Base-by-base conservation (phyloP, 1,284 basidiomycete genomes). In the Melampsora occidentalis region DNA sequence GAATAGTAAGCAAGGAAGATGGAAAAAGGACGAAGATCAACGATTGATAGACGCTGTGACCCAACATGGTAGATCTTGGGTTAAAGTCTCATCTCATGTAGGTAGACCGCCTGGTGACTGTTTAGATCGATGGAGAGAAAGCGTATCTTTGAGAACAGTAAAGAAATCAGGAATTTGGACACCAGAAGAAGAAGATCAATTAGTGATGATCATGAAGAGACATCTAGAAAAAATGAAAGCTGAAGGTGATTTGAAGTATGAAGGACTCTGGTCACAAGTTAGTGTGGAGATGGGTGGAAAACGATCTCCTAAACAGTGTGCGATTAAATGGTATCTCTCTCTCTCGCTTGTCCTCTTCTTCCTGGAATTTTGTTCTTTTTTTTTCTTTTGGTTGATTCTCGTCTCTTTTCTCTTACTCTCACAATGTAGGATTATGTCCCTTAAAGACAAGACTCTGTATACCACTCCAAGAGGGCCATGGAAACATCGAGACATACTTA, bases 81-180 rank as follows among this genome's bases (percentile, higher is more conserved):
- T 90, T 81, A 89, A 88, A 79, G 86, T 94, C 69, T 88, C 89
- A 80, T 82, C 83, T 59, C 80, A 86, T 22, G 90, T 93, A 2
- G 89, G 89, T 20, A 86, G 91, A 42, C 88, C 89, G 85, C 87
- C 90, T 20, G 85, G 88, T 14, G 91, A 94, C 81, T 94, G 92
- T 83, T 87, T 91, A 16, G 92, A 94, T 83, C 86, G 92, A 77
- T 93, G 89, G 83, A 87, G 90, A 66, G 93, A 93, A 81, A 89
- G 92, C 79, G 86, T 91, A 33, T 85, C 87, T 49, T 86, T 89
- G 79, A 86, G 87, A 49, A 88, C 88, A 22, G 83, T 86, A 28
- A 87, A 88, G 31, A 82, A 86, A 20, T 83, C 83, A 75, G 89
- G 89, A 85, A 79, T 83, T 31, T 93, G 91, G 91, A 87, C 87